phyloP scores from a whole-genome alignment of 495 filamentous ascomycete species.

The Xylaria bambusicola region DNA sequence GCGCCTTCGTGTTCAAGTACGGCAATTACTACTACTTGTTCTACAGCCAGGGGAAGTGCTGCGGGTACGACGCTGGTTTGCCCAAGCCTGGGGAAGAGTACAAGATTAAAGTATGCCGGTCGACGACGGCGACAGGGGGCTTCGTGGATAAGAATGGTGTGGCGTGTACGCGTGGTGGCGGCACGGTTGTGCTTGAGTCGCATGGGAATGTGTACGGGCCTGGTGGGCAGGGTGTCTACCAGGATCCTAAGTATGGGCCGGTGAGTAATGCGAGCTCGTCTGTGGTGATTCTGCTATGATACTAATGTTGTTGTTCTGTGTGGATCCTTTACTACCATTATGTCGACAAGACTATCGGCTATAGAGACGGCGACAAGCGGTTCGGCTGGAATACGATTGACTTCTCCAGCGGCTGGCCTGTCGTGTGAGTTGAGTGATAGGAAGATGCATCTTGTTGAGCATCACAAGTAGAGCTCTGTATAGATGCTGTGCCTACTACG shows the following conservation, averaged over 20 bases:
- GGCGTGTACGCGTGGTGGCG: conserved; percentile 59
- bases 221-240: conserved; percentile 61
- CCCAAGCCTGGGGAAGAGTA: conserved; percentile 66
- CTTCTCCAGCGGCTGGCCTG: conserved; percentile 70
- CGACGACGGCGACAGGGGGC: conserved; percentile 49
- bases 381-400: conserved; percentile 70
- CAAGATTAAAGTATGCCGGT: conserved; percentile 65
- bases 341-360: conserved; percentile 62
- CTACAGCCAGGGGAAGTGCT: conserved; percentile 64
- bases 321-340: conserved; percentile 75
- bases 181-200: conserved; percentile 61
- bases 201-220: conserved; percentile 69
- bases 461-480: neutral
- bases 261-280: conserved; percentile 48
- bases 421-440: conserved; percentile 30
- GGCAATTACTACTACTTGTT: conserved; percentile 66
- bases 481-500: neutral
- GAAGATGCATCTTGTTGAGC: neutral
- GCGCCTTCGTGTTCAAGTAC: conserved; percentile 56
- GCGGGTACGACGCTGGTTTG: conserved; percentile 48
- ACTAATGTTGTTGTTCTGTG: neutral
- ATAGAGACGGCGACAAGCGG: conserved; percentile 61
- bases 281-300: conserved; percentile 32
- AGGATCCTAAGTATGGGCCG: conserved; percentile 37
- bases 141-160: conserved; percentile 65